Evolutionary conservation across 129 eudicot genomes (phyloP).

Genomic region (Dittrichia graveolens): DNA sequence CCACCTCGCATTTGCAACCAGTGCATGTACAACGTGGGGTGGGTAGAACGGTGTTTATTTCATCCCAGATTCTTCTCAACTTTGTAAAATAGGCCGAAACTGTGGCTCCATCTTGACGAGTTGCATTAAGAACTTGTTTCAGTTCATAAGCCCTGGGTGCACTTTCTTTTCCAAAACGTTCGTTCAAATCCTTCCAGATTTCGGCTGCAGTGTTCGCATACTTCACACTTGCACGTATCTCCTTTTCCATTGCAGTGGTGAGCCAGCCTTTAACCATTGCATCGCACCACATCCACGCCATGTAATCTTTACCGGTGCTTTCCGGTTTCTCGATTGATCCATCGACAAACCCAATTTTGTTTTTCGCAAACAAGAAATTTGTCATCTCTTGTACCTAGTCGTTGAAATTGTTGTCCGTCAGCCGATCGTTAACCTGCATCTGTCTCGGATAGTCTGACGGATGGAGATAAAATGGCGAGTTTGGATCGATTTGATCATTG

Average conservation of each 20-base stretch:
- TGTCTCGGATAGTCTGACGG: too few relatives aligned
- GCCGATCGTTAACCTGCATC: too few relatives aligned
- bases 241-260: neutral
- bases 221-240: neutral
- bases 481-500: too few relatives aligned
- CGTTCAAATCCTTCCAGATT: neutral
- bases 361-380: too few relatives aligned
- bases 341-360: too few relatives aligned
- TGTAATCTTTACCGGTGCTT: too few relatives aligned
- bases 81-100: neutral
- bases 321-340: too few relatives aligned
- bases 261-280: neutral
- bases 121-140: neutral
- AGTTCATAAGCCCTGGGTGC: neutral
- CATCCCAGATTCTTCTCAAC: neutral
- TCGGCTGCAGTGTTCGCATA: neutral
- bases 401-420: too few relatives aligned
- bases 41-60: neutral
- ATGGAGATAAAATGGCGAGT: too few relatives aligned
- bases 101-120: neutral
- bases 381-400: too few relatives aligned
- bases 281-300: neutral
- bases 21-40: neutral
- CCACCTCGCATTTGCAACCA: neutral
- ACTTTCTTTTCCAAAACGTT: neutral